A percentile compares a stretch with the other conserved stretches of the same genome.
phyloP scores from a whole-genome alignment of 2,329 filamentous ascomycete genomes.

The Ceratocystis alfenasii region DNA sequence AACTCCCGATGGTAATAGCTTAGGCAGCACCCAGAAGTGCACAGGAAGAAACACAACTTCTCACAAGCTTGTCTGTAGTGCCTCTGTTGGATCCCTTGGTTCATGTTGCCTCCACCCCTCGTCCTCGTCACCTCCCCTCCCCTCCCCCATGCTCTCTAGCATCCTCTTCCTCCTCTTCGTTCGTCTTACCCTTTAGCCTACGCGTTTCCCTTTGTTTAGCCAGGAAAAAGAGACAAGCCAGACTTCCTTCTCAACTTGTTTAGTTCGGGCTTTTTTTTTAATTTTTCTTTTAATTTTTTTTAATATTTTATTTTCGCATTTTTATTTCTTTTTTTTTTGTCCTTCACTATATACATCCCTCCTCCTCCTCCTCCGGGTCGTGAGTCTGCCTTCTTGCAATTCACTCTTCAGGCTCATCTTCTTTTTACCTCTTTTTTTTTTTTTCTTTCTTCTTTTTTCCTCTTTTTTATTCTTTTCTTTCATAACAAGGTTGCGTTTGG shows the following conservation, averaged over 20 bases:
- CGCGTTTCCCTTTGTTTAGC: conserved; percentile 4
- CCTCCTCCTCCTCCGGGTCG: neutral
- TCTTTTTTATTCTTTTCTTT: neutral
- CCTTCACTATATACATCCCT: neutral
- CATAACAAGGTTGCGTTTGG: neutral
- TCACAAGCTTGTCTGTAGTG: neutral
- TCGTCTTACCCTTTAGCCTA: neutral
- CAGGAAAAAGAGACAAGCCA: conserved; percentile 7
- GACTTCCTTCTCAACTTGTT: neutral
- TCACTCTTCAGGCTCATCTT: neutral
- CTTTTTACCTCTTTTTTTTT: neutral
- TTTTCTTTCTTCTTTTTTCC: neutral
- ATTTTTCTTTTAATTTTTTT: neutral
- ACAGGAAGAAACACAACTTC: neutral
- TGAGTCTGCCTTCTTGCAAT: neutral
- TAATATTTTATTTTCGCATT: no score
- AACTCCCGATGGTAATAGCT: neutral
- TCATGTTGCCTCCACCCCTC: neutral
- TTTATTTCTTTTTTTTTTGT: neutral
- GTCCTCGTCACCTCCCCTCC: neutral
- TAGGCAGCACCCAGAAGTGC: neutral
- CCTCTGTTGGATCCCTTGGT: neutral
- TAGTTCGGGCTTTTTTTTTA: neutral
- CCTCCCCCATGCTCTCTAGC: no score
- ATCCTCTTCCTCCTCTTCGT: neutral